Percentiles rank a stretch among this genome's conserved stretches.
Conservation (phyloP, 2,329 filamentous ascomycete genomes). For the Trichophyton verrucosum region DNA sequence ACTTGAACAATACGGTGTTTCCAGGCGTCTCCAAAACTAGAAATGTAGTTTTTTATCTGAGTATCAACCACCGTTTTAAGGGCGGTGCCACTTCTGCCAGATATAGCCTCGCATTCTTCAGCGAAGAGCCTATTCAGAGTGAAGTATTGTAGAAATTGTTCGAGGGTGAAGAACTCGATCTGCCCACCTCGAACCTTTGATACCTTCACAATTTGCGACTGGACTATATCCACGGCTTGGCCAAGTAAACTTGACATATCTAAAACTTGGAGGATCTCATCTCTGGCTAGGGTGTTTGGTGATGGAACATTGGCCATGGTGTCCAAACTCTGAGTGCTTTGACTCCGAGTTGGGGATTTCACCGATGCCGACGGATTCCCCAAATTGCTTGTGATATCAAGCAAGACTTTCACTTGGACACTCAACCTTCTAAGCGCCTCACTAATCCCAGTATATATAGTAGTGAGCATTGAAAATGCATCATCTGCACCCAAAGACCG, state of each 20-base stretch:
- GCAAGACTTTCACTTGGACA: slow-evolving; percentile 84
- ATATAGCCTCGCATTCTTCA: slow-evolving; percentile 55
- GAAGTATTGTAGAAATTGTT: slow-evolving; percentile 51
- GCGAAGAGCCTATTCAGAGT: slow-evolving; percentile 52
- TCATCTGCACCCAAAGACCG: slow-evolving; percentile 71
- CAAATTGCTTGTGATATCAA: slow-evolving; percentile 67
- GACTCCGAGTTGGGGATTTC: slow-evolving; percentile 39
- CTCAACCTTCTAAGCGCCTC: slow-evolving; percentile 76
- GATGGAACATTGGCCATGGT: slow-evolving; percentile 23
- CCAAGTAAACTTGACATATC: slow-evolving; percentile 55
- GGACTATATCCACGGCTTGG: slow-evolving; percentile 54
- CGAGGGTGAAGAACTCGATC: slow-evolving; percentile 41
- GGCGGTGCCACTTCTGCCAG: slow-evolving; percentile 47
- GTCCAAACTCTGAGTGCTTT: slow-evolving; percentile 29
- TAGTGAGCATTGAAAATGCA: slow-evolving; percentile 68
- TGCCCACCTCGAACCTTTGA: slow-evolving; percentile 52
- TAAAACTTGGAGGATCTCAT: slow-evolving; percentile 50
- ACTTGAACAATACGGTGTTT: slow-evolving; percentile 44
- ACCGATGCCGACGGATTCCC: slow-evolving; percentile 1
- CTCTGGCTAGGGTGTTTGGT: slow-evolving; percentile 31
- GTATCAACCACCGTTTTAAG: slow-evolving; percentile 50
- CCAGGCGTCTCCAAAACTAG: slow-evolving; percentile 44
- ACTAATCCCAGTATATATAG: slow-evolving; percentile 75
- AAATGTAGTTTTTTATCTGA: slow-evolving; percentile 52
- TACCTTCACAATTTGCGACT: slow-evolving; percentile 51